A percentile compares a stretch with the other conserved stretches of the same genome.
Conservation (phyloP, 2,329 filamentous ascomycete genomes). For the Cryphonectria nitschkei region DNA sequence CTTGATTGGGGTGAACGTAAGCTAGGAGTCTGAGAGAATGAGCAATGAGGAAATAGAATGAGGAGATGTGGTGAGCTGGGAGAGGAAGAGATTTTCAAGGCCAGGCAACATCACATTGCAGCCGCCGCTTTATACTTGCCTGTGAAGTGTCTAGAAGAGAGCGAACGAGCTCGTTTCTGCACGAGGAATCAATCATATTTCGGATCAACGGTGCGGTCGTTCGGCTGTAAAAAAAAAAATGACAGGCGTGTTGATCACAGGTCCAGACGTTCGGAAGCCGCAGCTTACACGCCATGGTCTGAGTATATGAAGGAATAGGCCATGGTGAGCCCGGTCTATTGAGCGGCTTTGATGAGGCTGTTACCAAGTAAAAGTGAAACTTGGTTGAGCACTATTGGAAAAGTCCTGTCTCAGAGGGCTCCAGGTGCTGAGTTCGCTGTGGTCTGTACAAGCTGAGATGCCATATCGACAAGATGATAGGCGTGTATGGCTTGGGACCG, state of each 20-base stretch:
- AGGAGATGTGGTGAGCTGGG: not conserved
- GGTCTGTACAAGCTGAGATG: not conserved
- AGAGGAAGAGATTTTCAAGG: not conserved
- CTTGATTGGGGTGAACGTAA: not conserved
- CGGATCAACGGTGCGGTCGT: not conserved
- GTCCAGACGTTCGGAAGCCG: not conserved
- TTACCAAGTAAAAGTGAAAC: not conserved
- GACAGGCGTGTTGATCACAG: not conserved
- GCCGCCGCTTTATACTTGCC: not conserved
- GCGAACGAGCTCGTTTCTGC: not conserved
- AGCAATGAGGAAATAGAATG: no score
- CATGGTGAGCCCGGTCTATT: not conserved
- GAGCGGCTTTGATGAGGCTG: not conserved
- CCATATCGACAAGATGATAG: not conserved
- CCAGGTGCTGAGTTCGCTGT: not conserved
- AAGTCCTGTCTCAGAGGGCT: not conserved
- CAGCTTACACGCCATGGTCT: not conserved
- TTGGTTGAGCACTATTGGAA: not conserved
- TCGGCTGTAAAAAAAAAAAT: not conserved
- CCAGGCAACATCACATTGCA: not conserved
- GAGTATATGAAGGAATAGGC: not conserved
- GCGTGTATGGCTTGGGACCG: not conserved
- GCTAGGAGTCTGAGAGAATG: not conserved
- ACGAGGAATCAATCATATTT: not conserved
- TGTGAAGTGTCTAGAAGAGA: not conserved